Conservation (phyloP, 1,139 yeast genomes). For the Yamadazyma kanchanaburiensis region DNA sequence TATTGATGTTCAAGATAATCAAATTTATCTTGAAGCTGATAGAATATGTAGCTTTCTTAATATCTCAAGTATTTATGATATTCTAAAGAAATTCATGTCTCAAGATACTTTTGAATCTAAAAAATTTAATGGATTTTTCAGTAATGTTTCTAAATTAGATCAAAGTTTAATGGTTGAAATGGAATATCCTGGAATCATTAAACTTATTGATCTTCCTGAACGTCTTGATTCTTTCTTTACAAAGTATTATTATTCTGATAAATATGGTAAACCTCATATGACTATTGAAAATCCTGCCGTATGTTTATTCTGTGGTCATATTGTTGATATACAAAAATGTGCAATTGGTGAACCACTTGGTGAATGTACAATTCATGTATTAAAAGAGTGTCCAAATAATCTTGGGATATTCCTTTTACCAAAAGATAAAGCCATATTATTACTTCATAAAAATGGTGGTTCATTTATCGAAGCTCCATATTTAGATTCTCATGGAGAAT, state of each 20-base stretch:
- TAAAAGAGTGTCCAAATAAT: conserved; percentile 63
- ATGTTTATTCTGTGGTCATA: conserved; percentile 77
- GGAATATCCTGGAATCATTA: conserved; percentile 67
- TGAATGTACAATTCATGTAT: conserved; percentile 64
- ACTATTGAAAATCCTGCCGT: conserved; percentile 76
- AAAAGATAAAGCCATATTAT: conserved; percentile 64
- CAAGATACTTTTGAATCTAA: conserved; percentile 12
- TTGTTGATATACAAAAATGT: conserved; percentile 62
- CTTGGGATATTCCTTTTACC: conserved; percentile 81
- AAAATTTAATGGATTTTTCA: conserved; percentile 19
- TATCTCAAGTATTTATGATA: conserved; percentile 31
- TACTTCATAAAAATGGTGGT: conserved; percentile 71
- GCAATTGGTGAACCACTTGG: conserved; percentile 54
- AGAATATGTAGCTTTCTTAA: conserved; percentile 52
- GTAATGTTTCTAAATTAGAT: conserved; percentile 2
- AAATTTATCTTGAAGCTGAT: conserved; percentile 50
- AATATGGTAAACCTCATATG: conserved; percentile 36
- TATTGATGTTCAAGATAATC: conserved; percentile 15
- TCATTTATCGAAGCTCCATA: conserved; percentile 85
- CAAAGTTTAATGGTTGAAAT: conserved; percentile 17
- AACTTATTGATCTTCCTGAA: conserved; percentile 59
- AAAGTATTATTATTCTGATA: conserved; percentile 47
- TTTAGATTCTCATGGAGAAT: conserved; percentile 82
- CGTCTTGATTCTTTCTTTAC: conserved; percentile 70
- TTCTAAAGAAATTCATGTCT: conserved; percentile 15